These are phyloP conservation scores for Oenanthe javanica DNA, from an alignment of 140 eudicot genomes.

Conservation along the genomic window DNA sequence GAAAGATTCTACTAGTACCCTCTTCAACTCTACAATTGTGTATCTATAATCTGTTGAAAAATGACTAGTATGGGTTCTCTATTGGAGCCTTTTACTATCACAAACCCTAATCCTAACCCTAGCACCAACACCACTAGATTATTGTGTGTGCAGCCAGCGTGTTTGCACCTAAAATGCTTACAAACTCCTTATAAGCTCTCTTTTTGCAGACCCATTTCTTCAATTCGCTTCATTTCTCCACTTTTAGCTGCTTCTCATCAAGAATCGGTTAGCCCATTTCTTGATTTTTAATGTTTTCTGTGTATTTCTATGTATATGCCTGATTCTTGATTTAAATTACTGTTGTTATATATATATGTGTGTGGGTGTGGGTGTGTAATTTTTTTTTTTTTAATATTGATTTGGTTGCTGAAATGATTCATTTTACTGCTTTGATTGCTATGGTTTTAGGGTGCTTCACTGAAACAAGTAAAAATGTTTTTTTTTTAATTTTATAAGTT, in stretches of 20 bases:
- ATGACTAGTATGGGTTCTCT: background rate
- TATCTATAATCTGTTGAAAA: background rate
- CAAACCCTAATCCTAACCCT: background rate
- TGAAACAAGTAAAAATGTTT: background rate
- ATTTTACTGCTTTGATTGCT: background rate
- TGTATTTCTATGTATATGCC: background rate
- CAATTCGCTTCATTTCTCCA: background rate
- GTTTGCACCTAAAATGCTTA: background rate
- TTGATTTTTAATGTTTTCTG: background rate
- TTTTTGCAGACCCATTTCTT: background rate
- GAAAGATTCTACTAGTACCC: no score
- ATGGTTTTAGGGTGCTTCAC: background rate
- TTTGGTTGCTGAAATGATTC: background rate
- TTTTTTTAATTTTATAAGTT: background rate
- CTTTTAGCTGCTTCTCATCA: background rate
- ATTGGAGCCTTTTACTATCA: background rate
- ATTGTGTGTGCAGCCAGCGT: background rate
- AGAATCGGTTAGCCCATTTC: constrained; percentile 5
- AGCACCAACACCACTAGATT: background rate
- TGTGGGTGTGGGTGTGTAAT: no score
- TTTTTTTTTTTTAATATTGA: background rate
- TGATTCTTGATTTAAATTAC: background rate
- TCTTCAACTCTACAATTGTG: background rate
- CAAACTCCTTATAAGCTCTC: background rate
- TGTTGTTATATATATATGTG: background rate